phyloP scores from a whole-genome alignment of 495 filamentous ascomycete species.

The Diplogelasinospora grovesii region DNA sequence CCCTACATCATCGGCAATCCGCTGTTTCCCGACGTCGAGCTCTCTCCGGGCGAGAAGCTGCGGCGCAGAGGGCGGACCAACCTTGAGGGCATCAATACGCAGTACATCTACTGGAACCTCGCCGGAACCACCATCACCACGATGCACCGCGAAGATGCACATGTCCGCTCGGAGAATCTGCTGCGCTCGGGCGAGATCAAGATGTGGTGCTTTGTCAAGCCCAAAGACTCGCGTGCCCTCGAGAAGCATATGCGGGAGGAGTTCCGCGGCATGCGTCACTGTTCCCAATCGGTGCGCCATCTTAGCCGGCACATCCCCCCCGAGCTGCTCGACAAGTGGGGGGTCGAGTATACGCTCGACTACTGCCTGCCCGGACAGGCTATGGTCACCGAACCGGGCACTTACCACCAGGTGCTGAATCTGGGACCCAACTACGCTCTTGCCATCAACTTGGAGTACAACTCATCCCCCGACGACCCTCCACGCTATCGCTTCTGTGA shows the following conservation, averaged over 20 bases:
- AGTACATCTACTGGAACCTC: conserved; percentile 31
- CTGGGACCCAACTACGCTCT: conserved; percentile 27
- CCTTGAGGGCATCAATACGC: conserved; percentile 28
- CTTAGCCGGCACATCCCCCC: conserved; percentile 29
- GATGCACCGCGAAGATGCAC: conserved; percentile 30
- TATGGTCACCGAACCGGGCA: conserved; percentile 27
- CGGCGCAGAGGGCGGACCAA: conserved; percentile 17
- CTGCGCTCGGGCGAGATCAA: conserved; percentile 27
- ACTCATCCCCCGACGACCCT: conserved; percentile 24
- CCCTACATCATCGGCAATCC: conserved; percentile 30
- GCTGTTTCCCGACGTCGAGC: conserved; percentile 26
- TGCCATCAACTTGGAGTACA: conserved; percentile 29
- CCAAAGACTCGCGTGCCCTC: conserved; percentile 15
- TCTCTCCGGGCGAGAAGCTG: conserved; percentile 26
- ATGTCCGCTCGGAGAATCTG: conserved; percentile 28
- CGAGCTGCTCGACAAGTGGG: conserved; percentile 23
- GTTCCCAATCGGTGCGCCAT: conserved; percentile 27
- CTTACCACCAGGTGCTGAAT: conserved; percentile 31
- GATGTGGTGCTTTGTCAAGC: conserved; percentile 32
- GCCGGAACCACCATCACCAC: conserved; percentile 26
- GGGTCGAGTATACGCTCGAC: conserved; percentile 28
- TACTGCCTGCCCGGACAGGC: conserved; percentile 29
- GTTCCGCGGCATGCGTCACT: conserved; percentile 23
- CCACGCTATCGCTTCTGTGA: conserved; percentile 23
- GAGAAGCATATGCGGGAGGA: conserved; percentile 18